Evolutionary conservation across 768 basidiomycete species (phyloP).

Genomic region (Boletus huronensis): DNA sequence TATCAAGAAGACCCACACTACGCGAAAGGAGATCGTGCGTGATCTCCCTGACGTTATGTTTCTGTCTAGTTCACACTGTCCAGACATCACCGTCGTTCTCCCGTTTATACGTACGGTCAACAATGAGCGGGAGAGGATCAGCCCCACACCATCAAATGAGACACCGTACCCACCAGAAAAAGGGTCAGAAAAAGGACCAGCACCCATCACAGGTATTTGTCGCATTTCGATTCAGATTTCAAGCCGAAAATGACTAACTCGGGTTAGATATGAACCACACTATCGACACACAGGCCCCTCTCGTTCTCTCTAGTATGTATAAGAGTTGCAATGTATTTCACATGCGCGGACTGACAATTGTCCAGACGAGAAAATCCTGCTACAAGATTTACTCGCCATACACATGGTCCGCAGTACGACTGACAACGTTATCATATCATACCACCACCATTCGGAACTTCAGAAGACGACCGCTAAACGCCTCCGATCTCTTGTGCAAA

Average conservation of each 20-base stretch:
- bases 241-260: neutral
- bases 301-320: conserved; percentile 22
- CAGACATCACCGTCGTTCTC: conserved; percentile 44
- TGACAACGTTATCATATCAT: conserved; percentile 34
- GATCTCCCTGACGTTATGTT: neutral
- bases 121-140: conserved; percentile 18
- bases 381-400: conserved; percentile 37
- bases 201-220: conserved; percentile 16
- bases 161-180: neutral
- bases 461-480: conserved; percentile 28
- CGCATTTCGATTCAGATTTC: neutral
- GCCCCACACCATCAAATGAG: conserved; percentile 20
- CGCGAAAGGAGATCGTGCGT: conserved; percentile 38
- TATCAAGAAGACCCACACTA: conserved; percentile 35
- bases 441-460: conserved; percentile 27
- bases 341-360: neutral
- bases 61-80: neutral
- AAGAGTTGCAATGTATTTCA: neutral
- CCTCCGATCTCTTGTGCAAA: conserved; percentile 29
- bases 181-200: conserved; percentile 2
- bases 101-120: conserved; percentile 40
- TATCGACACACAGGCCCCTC: conserved; percentile 35
- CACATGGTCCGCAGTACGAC: conserved; percentile 34
- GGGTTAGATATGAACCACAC: conserved; percentile 18
- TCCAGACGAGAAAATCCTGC: conserved; percentile 22